Evolutionary conservation across 164 flowering plant genomes (phyloP).

Genomic region (Magnolia sinica): DNA sequence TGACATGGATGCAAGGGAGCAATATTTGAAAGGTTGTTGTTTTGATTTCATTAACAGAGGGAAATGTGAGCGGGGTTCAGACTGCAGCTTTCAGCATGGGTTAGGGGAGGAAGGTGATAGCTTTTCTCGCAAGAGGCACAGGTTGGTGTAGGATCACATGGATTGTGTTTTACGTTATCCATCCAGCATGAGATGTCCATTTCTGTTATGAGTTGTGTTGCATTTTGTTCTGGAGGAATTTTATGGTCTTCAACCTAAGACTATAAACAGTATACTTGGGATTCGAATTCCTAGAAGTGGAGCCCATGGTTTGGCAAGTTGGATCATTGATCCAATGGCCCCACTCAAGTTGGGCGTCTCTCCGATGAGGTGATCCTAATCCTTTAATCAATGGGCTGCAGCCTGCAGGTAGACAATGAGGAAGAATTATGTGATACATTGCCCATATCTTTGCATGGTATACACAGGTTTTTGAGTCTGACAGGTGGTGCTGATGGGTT

Average conservation of each 20-base stretch:
- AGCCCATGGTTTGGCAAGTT: background rate
- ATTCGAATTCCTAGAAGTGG: no score
- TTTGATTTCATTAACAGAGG: constrained; percentile 91
- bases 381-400: background rate
- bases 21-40: constrained; percentile 74
- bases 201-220: background rate
- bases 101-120: constrained; percentile 55
- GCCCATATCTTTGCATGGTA: no score
- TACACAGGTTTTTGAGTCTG: no score
- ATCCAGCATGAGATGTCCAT: background rate
- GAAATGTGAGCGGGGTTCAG: constrained; percentile 88
- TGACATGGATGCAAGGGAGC: constrained; percentile 68
- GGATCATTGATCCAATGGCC: background rate
- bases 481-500: no score
- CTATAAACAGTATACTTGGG: no score
- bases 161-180: constrained; percentile 1
- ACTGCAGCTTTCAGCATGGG: constrained; percentile 75
- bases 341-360: background rate
- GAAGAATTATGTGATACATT: no score
- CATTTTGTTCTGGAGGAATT: background rate
- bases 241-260: no score
- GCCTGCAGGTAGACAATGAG: no score
- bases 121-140: constrained; percentile 34
- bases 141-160: constrained; percentile 37
- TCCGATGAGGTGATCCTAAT: background rate